These are phyloP conservation scores for Lizonia empirigonia DNA, from an alignment of 2,329 filamentous ascomycete species.

Conservation along the genomic window DNA sequence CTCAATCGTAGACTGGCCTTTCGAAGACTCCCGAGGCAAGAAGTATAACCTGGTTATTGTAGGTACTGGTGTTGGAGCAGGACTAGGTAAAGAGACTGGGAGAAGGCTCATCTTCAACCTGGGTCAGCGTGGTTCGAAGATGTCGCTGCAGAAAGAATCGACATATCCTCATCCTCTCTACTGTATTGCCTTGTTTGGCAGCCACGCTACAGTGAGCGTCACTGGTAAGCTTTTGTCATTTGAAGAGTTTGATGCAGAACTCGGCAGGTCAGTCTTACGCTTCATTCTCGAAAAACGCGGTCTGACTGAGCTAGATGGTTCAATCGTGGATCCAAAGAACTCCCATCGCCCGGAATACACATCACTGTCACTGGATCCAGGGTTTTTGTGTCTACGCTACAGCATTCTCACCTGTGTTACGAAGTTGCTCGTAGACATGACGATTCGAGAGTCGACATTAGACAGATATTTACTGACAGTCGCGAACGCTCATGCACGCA, in stretches of 20 bases:
- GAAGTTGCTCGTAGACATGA: conserved; percentile 47
- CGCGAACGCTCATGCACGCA: conserved; percentile 35
- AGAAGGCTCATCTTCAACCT: conserved; percentile 40
- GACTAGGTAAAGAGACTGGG: conserved; percentile 29
- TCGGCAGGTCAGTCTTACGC: conserved; percentile 25
- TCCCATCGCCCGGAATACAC: conserved; percentile 58
- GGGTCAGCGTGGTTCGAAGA: conserved; percentile 53
- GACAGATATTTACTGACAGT: conserved; percentile 39
- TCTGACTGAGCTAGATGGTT: conserved; percentile 45
- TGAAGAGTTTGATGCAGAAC: conserved; percentile 35
- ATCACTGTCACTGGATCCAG: conserved; percentile 55
- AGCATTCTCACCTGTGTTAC: conserved; percentile 60
- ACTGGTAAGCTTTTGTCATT: conserved; percentile 36
- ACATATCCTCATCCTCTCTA: conserved; percentile 39
- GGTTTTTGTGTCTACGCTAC: conserved; percentile 61
- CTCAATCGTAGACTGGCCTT: conserved; percentile 68
- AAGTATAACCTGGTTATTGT: conserved; percentile 68
- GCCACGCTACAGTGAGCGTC: conserved; percentile 32
- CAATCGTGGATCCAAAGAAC: conserved; percentile 45
- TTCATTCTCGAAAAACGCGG: neutral
- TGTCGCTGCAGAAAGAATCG: conserved; percentile 53
- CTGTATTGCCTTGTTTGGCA: conserved; percentile 37
- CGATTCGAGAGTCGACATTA: conserved; percentile 26
- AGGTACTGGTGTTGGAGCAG: conserved; percentile 50
- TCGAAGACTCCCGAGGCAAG: conserved; percentile 59